phyloP scores from a whole-genome alignment of 1,139 yeast genomes.

The Magnusiomyces suaveolens region DNA sequence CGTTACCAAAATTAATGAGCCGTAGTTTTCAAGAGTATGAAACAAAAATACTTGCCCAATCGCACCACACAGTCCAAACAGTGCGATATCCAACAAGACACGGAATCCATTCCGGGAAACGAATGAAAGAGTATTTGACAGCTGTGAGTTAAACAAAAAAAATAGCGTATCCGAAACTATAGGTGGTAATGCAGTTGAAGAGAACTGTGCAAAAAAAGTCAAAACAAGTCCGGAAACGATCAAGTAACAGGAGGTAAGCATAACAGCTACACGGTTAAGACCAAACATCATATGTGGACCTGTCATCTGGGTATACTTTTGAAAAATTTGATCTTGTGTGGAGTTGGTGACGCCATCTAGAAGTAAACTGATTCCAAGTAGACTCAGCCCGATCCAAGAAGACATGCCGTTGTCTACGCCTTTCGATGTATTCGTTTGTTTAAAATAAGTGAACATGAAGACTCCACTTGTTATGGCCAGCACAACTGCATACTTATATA shows the following conservation, averaged over 20 bases:
- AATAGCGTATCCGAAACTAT: too few species aligned
- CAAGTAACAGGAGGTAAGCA: slow-evolving; percentile 35
- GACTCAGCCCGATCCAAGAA: slow-evolving; percentile 45
- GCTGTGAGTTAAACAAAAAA: neutral
- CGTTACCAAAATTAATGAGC: slow-evolving; percentile 74
- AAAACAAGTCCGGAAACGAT: slow-evolving; percentile 33
- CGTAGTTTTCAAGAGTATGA: slow-evolving; percentile 70
- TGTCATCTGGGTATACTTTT: slow-evolving; percentile 38
- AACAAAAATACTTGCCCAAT: slow-evolving; percentile 89
- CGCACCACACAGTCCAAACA: slow-evolving; percentile 75
- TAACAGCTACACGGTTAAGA: slow-evolving; percentile 50
- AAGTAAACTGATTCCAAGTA: slow-evolving; percentile 54
- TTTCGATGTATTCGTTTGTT: slow-evolving; percentile 20
- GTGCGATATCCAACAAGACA: slow-evolving; percentile 48
- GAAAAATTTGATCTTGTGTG: slow-evolving; percentile 79
- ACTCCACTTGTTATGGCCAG: slow-evolving; percentile 72
- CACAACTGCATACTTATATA: slow-evolving; percentile 71
- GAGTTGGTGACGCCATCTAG: slow-evolving; percentile 90
- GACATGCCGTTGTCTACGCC: slow-evolving; percentile 17
- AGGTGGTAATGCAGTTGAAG: neutral
- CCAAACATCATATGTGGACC: slow-evolving; percentile 88
- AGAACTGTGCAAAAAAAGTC: slow-evolving; percentile 34
- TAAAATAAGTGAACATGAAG: slow-evolving; percentile 55
- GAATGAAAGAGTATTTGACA: neutral
- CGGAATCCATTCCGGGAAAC: slow-evolving; percentile 33